A percentile compares a stretch with the other conserved stretches of the same genome.
Evolutionary conservation across 1,284 basidiomycete species (phyloP).

Genomic region (Kalmanozyma brasiliensis): DNA sequence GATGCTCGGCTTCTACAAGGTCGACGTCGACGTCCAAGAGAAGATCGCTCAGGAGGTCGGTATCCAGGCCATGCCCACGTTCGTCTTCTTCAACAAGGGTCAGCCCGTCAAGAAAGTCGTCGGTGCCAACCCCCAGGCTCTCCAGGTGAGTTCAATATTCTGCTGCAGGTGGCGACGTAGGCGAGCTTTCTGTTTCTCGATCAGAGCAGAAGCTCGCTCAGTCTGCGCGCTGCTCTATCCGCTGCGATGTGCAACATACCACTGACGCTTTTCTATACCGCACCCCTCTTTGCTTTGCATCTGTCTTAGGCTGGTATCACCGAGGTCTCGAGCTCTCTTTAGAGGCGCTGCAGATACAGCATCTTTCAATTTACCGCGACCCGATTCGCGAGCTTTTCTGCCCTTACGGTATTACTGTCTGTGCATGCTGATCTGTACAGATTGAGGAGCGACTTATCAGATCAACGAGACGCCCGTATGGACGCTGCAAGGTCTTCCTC

Average conservation of each 20-base stretch:
- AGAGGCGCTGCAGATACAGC: neutral
- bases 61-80: conserved; percentile 84
- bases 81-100: conserved; percentile 78
- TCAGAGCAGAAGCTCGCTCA: too few relatives aligned
- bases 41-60: conserved; percentile 75
- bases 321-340: conserved; percentile 26
- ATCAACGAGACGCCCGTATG: too few relatives aligned
- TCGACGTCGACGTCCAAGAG: conserved; percentile 69
- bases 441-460: conserved; percentile 4
- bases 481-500: too few relatives aligned
- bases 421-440: neutral
- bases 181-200: too few relatives aligned
- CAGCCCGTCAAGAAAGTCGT: conserved; percentile 74
- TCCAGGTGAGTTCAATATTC: conserved; percentile 69
- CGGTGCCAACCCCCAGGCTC: conserved; percentile 74
- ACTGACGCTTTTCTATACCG: conserved; percentile 1
- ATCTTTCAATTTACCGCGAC: neutral
- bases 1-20: conserved; percentile 79
- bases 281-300: neutral
- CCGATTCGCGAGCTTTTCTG: neutral
- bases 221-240: neutral
- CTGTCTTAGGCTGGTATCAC: conserved; percentile 32
- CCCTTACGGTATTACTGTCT: too few relatives aligned
- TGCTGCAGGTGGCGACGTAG: neutral
- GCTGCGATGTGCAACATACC: neutral